These are phyloP conservation scores for Lachnellula subtilissima DNA, from an alignment of 2,329 filamentous ascomycete species.

Conservation along the genomic window DNA sequence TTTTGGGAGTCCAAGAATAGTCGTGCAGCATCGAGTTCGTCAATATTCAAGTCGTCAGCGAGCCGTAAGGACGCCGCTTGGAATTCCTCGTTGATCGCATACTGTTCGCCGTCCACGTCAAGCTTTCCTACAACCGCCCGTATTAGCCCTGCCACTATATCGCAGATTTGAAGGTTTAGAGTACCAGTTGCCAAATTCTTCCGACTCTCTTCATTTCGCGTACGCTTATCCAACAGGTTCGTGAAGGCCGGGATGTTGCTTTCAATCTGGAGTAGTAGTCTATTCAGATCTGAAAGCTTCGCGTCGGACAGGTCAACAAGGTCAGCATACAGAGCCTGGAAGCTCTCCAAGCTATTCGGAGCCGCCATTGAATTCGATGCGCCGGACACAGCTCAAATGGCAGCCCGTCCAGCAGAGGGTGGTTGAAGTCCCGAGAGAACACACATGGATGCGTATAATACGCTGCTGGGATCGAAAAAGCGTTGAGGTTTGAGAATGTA, in stretches of 20 bases:
- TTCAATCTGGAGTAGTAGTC: slow-evolving; percentile 62
- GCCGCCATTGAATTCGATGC: slow-evolving; percentile 57
- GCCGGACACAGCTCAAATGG: slow-evolving; percentile 10
- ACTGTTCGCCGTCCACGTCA: slow-evolving; percentile 66
- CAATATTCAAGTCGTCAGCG: slow-evolving; percentile 82
- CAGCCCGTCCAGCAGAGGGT: slow-evolving; percentile 13
- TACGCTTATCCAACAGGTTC: slow-evolving; percentile 68
- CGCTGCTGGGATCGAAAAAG: neutral
- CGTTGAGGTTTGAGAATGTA: neutral
- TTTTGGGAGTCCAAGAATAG: slow-evolving; percentile 70
- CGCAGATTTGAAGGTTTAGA: slow-evolving; percentile 16
- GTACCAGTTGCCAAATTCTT: slow-evolving; percentile 64
- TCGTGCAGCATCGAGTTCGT: slow-evolving; percentile 78
- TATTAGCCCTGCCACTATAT: slow-evolving; percentile 14
- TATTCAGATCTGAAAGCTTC: slow-evolving; percentile 64
- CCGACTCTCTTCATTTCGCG: slow-evolving; percentile 71
- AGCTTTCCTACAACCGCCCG: slow-evolving; percentile 61
- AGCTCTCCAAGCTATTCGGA: slow-evolving; percentile 65
- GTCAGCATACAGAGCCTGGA: slow-evolving; percentile 83
- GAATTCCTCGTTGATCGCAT: slow-evolving; percentile 80
- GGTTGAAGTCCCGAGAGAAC: slow-evolving; percentile 3
- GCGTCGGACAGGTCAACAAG: slow-evolving; percentile 71
- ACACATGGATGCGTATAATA: neutral
- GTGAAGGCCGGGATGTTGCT: slow-evolving; percentile 62
- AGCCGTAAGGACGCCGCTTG: slow-evolving; percentile 75